Base-by-base conservation (phyloP, 2,329 filamentous ascomycete genomes). In the Pyrenochaeta sp. region DNA sequence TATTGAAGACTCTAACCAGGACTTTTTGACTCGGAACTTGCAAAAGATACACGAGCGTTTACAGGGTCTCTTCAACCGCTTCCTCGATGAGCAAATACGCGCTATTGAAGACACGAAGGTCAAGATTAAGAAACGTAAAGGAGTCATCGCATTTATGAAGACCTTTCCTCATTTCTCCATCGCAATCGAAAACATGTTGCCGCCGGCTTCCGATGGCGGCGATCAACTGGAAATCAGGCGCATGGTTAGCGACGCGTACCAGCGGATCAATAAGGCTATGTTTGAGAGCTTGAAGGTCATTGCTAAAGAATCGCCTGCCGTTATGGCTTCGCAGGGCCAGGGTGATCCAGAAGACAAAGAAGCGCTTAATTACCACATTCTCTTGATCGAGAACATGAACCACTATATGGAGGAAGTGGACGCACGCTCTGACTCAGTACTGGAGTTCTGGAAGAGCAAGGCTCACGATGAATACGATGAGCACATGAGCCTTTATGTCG, bases 321-420 rank as follows among this genome's bases (percentile, higher is more conserved):
- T 78, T 15, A 75, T 76, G 74, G 81, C 91, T 83, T 73, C 80
- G 56, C 74, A 81, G 61, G 73, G 78, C 39, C 74, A 79, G 62
- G 78, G 77, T 44, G 88, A 90, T 65, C 84, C 86, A 1, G 95
- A 98, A 74, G 95, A 98, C 72, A 98, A 99, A 78, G 93, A 97
- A 75, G 91, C 92, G 4, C 85, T 99, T 56, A 98, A 98, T 78
- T 97, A 96, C 78, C 93, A 98, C 76, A 97, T 99, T 67, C 83
- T 98, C 30, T 83, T 98, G 48, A 98, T 99, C 64, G 94, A 99
- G 76, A 99, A 99, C 75, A 97, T 97, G 92, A 96, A 97, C 71
- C 92, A 97, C 76, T 98, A 96, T 77, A 82, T 95, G 10, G 93
- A 98, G 73, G 93, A 97, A 75, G 90, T 96, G 7, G 91, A 96